Percentiles rank a stretch among this genome's conserved stretches.
Evolutionary conservation across 2,329 filamentous ascomycete species (phyloP).

Genomic region (Fusarium oligoseptatum): DNA sequence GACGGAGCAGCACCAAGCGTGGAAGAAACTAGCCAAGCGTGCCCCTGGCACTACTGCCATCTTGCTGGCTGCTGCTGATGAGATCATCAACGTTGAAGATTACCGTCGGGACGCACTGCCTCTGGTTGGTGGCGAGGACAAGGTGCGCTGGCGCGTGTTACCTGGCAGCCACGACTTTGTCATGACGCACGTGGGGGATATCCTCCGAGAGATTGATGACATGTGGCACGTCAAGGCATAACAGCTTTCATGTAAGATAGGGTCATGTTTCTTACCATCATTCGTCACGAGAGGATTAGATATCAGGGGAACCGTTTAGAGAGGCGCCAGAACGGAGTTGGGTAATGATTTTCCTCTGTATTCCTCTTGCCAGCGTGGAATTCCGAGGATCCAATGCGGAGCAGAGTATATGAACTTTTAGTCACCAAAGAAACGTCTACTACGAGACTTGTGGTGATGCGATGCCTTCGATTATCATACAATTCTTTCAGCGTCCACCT

Average conservation of each 20-base stretch:
- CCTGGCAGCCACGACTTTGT: conserved; percentile 73
- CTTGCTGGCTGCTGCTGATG: conserved; percentile 64
- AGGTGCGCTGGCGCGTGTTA: conserved; percentile 64
- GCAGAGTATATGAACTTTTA: conserved; percentile 13
- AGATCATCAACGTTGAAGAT: conserved; percentile 65
- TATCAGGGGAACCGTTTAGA: not conserved
- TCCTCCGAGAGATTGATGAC: conserved; percentile 61
- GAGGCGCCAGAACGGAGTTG: conserved; percentile 22
- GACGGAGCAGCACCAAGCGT: conserved; percentile 64
- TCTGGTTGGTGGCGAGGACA: conserved; percentile 63
- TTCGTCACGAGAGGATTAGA: not conserved
- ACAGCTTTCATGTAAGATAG: not conserved
- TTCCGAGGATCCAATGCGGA: conserved; percentile 24
- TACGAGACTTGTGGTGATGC: not conserved
- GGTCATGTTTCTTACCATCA: not conserved
- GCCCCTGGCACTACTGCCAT: conserved; percentile 62
- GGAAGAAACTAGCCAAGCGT: conserved; percentile 60
- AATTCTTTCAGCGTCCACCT: not conserved
- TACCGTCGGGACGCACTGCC: conserved; percentile 65
- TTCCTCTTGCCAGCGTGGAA: not conserved
- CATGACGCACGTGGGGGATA: conserved; percentile 64
- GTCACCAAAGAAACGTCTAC: conserved; percentile 3
- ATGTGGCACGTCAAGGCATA: conserved; percentile 57
- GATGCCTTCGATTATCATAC: not conserved
- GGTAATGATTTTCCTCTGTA: conserved; percentile 10